These are phyloP conservation scores for Begonia masoniana DNA, from an alignment of 306 rosid species.

Conservation along the genomic window DNA sequence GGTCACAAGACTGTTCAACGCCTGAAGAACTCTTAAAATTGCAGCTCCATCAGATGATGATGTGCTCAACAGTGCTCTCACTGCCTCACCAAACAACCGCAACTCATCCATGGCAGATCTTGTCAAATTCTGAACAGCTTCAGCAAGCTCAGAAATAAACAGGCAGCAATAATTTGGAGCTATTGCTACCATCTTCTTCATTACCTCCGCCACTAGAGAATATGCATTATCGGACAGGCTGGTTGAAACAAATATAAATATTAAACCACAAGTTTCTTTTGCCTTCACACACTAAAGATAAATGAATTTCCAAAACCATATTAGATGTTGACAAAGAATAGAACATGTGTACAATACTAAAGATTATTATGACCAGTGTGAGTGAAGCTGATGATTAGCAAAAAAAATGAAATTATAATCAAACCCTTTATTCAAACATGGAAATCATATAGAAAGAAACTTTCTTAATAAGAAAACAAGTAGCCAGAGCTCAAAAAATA, in stretches of 20 bases:
- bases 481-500: constrained; percentile 18
- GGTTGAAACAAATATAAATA: constrained; percentile 22
- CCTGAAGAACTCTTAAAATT: constrained; percentile 89
- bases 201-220: constrained; percentile 78
- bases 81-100: constrained; percentile 52
- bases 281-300: no score
- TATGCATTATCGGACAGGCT: constrained; percentile 91
- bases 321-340: constrained; percentile 1
- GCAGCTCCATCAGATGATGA: constrained; percentile 88
- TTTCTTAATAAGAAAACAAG: no score
- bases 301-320: no score
- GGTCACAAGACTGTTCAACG: constrained; percentile 74
- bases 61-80: constrained; percentile 71
- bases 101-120: constrained; percentile 77
- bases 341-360: no score
- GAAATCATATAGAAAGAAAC: no score
- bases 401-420: no score
- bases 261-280: constrained; percentile 6
- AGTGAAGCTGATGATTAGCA: no score
- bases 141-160: constrained; percentile 72
- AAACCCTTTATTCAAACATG: no score
- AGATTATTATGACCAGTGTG: no score
- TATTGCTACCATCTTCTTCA: constrained; percentile 81
- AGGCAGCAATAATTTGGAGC: constrained; percentile 75
- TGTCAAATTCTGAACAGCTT: constrained; percentile 67